Base-by-base conservation (phyloP, 179 eudicot genomes). In the Sideroxylon spinosum region DNA sequence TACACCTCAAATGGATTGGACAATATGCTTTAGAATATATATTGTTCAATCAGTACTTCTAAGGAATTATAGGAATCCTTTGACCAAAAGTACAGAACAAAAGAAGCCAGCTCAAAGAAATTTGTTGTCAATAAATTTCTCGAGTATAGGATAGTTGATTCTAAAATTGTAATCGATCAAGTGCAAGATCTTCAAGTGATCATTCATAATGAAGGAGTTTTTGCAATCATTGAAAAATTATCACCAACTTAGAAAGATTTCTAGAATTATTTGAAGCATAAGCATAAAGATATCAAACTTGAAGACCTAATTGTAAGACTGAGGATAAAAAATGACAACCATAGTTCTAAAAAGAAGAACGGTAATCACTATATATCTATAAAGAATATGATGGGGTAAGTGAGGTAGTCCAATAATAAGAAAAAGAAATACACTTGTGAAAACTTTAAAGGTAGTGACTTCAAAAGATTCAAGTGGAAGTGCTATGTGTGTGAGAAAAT, bases 191-290 rank as follows among this genome's bases (percentile, higher is more conserved):
- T 62, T 9, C 67, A 62, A 23, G 32, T 63, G 3, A 63, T 63
- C 14, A 3, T 63, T 0, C 67, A 23, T 1, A 7, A 63, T 0
- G 7, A 25, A 23, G 19, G 17, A 10, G 46, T 55, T 9, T 10
- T 48, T 6, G 7, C 62, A 8, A 55, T 73, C 8, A 73, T 73
- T 26, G 64, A 73, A 14, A 73, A 28, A 12, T 26, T 9, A 37
- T 48, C 64, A 26, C 11, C 13, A 9, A 1, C 46, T 37, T 73
- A 9, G 76, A 56, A 56, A 52, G n/a, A 73, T n/a, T 55, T 75
- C 57, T 61, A 75, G 17, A 75, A 75, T 61, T 61, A 75, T 57
- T 29, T 75, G 2, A 61, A 60, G 55, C 46, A 53, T 22, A 73
- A 73, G 25, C 52, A 49, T 3, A 73, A 56, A 65, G 52, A 57